Base-by-base conservation (phyloP, 176 grass and related monocot genomes). In the Oropetium thomaeum region DNA sequence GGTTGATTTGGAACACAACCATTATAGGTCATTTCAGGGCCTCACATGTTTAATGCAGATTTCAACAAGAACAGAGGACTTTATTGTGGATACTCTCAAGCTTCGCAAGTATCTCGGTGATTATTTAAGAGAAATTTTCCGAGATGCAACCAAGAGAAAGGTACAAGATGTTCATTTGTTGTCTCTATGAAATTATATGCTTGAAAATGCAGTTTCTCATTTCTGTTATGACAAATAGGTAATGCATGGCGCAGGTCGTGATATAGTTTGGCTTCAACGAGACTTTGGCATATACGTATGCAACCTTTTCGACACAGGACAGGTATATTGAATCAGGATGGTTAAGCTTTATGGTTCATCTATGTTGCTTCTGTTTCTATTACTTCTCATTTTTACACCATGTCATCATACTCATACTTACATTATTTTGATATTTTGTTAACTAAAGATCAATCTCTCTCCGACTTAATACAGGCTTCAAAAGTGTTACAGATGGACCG, bases 1-100 rank as follows among this genome's bases (percentile, higher is more conserved):
- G 95, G 88, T 97, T 39, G 90, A 97, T 87, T 83, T 97, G 81
- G 95, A 97, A 71, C 95, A 97, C 95, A 97, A 97, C 54, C 95
- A 97, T 32, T 93, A 97, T 80, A 76, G 90, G 14, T 81, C 95
- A 49, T 97, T 97, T 89, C 95, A 93, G 81, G 95, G 95, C 34
- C 55, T 97, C 67, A 97, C 90, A 34, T 97, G 90, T 81, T 81
- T 97, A 83, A 97, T 97, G 95, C 90, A 97, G 88, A 92, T 97
- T 62, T 97, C 90, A 70, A 97, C 95, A 69, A 93, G 95, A 87
- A 91, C 77, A 19, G 95, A 93, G 32, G 95, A 92, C 70, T 93
- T 94, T 85, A 85, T 98, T 65, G 85, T 97, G 45, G 94, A 97
- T 42, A 97, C 94, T 65, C 85, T 97, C 52, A 97, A 93, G 78